Evolutionary conservation across 2,329 filamentous ascomycete species (phyloP).

Genomic region (Alternaria triticimaculans): DNA sequence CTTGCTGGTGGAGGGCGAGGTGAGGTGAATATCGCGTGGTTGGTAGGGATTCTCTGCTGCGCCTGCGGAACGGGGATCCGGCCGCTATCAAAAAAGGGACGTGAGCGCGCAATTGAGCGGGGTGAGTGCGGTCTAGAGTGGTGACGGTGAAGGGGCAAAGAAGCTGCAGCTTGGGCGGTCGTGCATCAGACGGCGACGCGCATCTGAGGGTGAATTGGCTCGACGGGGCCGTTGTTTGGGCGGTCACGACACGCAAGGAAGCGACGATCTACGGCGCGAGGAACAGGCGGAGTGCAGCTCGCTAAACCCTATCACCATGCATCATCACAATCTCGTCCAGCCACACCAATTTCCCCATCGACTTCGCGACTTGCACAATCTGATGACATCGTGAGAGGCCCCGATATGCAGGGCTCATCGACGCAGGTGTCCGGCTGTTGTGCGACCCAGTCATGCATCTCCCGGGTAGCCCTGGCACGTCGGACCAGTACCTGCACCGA

Average conservation of each 20-base stretch:
- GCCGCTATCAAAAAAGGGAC: constrained; percentile 7
- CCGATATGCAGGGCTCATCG: not conserved
- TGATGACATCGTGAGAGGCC: not conserved
- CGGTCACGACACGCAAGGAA: constrained; percentile 16
- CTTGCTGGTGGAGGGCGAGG: not conserved
- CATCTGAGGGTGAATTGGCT: constrained; percentile 14
- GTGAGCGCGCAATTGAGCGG: constrained; percentile 11
- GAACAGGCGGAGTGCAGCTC: constrained; percentile 19
- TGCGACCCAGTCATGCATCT: constrained; percentile 4
- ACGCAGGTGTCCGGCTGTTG: constrained; percentile 11
- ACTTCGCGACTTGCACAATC: not conserved
- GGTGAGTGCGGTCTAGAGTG: not conserved
- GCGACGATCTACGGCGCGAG: constrained; percentile 21
- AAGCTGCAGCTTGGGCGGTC: constrained; percentile 11
- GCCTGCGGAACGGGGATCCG: constrained; percentile 9
- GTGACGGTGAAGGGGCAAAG: constrained; percentile 7
- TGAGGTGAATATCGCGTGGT: constrained; percentile 20
- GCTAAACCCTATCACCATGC: constrained; percentile 20
- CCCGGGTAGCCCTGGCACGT: constrained; percentile 3
- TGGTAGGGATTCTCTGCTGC: constrained; percentile 24
- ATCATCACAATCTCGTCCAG: constrained; percentile 21
- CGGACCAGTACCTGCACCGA: constrained; percentile 4
- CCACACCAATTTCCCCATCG: not conserved
- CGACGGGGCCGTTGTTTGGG: constrained; percentile 14
- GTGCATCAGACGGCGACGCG: constrained; percentile 14